A percentile compares a stretch with the other conserved stretches of the same genome.
These are phyloP conservation scores for Podospora conica DNA, from an alignment of 495 filamentous ascomycete genomes.

Conservation along the genomic window DNA sequence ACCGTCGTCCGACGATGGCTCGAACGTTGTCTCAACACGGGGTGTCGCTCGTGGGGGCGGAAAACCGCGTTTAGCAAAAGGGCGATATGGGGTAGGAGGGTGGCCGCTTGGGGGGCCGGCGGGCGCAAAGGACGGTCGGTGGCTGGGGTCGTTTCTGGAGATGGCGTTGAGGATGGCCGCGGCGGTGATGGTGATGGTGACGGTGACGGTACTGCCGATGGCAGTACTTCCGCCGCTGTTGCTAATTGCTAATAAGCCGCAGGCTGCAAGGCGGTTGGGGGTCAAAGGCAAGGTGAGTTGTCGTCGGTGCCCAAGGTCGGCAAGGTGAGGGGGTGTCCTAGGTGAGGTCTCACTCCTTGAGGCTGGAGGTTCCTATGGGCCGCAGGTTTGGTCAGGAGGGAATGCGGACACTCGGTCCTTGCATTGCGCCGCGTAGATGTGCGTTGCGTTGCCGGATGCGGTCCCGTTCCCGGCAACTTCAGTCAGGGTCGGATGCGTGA, in stretches of 20 bases:
- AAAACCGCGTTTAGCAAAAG: slow-evolving; percentile 19
- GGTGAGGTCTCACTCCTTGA: neutral
- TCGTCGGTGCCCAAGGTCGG: neutral
- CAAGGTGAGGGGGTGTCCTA: neutral
- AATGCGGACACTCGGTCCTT: slow-evolving; percentile 2
- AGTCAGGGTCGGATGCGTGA: neutral
- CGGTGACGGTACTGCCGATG: no score
- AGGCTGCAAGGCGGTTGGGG: neutral
- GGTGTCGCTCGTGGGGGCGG: neutral
- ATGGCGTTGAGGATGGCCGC: neutral
- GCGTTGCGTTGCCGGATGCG: slow-evolving; percentile 10
- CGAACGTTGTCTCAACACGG: slow-evolving; percentile 25
- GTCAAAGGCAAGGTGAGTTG: neutral
- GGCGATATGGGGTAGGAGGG: slow-evolving; percentile 11
- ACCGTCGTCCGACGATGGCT: neutral
- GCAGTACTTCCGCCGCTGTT: no score
- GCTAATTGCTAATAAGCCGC: no score
- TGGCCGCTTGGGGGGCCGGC: slow-evolving; percentile 22
- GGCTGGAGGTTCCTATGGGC: neutral
- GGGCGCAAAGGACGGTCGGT: slow-evolving; percentile 12
- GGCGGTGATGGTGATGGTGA: neutral
- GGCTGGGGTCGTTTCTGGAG: slow-evolving; percentile 12
- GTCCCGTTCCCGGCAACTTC: slow-evolving; percentile 2
- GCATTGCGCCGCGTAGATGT: neutral
- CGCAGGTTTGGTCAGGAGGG: neutral